Conservation (phyloP, 2,329 filamentous ascomycete species). For the Alternaria consortialis region DNA sequence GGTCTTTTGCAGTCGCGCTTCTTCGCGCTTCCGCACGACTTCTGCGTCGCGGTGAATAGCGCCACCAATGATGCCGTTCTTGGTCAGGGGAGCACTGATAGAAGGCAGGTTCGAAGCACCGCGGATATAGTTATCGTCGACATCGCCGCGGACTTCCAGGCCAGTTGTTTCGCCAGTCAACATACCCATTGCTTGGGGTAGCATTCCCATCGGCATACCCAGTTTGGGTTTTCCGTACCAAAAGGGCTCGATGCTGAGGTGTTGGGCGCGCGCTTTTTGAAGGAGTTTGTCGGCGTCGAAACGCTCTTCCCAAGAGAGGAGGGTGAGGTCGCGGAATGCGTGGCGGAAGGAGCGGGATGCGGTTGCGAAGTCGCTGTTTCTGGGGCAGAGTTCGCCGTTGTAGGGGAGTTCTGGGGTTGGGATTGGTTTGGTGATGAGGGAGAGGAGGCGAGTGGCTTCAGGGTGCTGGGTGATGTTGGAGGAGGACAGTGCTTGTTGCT, state of each 20-base stretch:
- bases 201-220: slow-evolving; percentile 23
- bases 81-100: neutral
- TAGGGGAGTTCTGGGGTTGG: slow-evolving; percentile 19
- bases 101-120: slow-evolving; percentile 7
- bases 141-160: slow-evolving; percentile 14
- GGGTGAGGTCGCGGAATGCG: slow-evolving; percentile 53
- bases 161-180: slow-evolving; percentile 10
- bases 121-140: neutral
- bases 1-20: neutral
- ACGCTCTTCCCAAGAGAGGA: slow-evolving; percentile 54
- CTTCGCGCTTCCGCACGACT: slow-evolving; percentile 7
- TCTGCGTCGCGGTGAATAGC: neutral
- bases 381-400: slow-evolving; percentile 39
- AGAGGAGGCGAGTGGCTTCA: slow-evolving; percentile 22
- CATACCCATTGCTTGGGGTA: slow-evolving; percentile 2
- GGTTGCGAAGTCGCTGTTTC: slow-evolving; percentile 41
- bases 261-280: slow-evolving; percentile 31
- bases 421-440: slow-evolving; percentile 17
- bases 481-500: neutral
- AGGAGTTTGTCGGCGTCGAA: slow-evolving; percentile 31
- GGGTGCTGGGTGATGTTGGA: neutral
- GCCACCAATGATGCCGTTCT: slow-evolving; percentile 1
- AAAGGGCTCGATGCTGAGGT: slow-evolving; percentile 37
- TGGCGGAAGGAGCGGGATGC: slow-evolving; percentile 52
- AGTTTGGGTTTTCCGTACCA: slow-evolving; percentile 32